phyloP scores from a whole-genome alignment of 768 basidiomycete genomes.

The Tylopilus sp. region DNA sequence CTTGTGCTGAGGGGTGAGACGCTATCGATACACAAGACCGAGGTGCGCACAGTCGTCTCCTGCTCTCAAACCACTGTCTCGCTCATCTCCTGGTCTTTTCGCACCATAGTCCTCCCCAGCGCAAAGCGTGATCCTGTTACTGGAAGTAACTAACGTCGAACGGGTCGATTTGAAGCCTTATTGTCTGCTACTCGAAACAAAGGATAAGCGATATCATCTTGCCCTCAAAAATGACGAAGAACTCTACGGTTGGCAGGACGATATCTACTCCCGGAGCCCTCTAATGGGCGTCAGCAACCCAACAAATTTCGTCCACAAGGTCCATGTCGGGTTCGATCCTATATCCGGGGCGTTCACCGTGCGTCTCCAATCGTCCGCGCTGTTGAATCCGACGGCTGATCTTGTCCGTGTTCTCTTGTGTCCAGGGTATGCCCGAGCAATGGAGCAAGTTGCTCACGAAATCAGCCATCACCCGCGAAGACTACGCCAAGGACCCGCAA shows the following conservation, averaged over 20 bases:
- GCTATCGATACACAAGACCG: conserved; percentile 84
- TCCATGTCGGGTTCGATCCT: conserved; percentile 97
- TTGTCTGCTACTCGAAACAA: conserved; percentile 83
- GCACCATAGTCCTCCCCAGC: conserved; percentile 44
- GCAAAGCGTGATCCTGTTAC: conserved; percentile 61
- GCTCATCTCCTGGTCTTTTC: neutral
- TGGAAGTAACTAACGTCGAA: conserved; percentile 83
- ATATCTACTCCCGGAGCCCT: conserved; percentile 89
- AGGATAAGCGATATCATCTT: conserved; percentile 76
- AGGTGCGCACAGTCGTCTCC: conserved; percentile 51
- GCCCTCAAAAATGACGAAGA: conserved; percentile 93
- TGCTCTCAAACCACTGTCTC: neutral
- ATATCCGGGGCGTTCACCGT: conserved; percentile 92
- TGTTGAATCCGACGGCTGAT: neutral
- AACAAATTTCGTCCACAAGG: conserved; percentile 98
- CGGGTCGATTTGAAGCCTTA: conserved; percentile 94
- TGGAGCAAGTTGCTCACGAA: conserved; percentile 97
- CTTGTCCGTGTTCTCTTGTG: neutral
- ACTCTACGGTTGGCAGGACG: conserved; percentile 98
- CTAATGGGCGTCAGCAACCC: conserved; percentile 92
- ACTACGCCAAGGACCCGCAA: conserved; percentile 95
- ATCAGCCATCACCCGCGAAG: conserved; percentile 96
- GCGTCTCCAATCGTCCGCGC: conserved; percentile 29
- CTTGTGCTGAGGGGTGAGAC: conserved; percentile 78
- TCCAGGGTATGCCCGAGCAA: conserved; percentile 91